phyloP scores from a whole-genome alignment of 2,329 filamentous ascomycete genomes.

The Podosphaera leucotricha region DNA sequence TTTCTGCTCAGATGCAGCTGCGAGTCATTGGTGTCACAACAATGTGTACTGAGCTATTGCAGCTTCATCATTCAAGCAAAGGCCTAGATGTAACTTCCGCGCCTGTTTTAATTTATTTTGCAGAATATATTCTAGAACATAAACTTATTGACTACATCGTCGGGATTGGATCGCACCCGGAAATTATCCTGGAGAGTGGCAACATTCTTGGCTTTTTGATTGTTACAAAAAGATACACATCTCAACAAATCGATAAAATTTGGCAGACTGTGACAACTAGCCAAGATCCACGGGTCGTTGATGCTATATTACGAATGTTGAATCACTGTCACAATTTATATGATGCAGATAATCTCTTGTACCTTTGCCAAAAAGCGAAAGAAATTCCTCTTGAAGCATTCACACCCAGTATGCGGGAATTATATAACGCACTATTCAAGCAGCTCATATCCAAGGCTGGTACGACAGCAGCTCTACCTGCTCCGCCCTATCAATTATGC shows the following conservation, averaged over 20 bases:
- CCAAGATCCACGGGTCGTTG: conserved; percentile 64
- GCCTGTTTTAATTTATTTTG: conserved; percentile 41
- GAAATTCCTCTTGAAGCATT: conserved; percentile 38
- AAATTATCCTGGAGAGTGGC: conserved; percentile 56
- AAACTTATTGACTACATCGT: conserved; percentile 69
- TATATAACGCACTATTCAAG: conserved; percentile 33
- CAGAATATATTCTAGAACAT: conserved; percentile 42
- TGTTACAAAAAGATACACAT: conserved; percentile 50
- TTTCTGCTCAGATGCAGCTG: conserved; percentile 74
- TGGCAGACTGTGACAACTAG: conserved; percentile 66
- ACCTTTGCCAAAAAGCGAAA: conserved; percentile 48
- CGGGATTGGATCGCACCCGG: conserved; percentile 75
- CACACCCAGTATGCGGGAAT: conserved; percentile 33
- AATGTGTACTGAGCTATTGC: conserved; percentile 48
- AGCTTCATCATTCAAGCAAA: conserved; percentile 34
- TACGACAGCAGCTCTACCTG: conserved; percentile 16
- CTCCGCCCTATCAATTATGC: conserved; percentile 29
- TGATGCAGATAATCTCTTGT: conserved; percentile 27
- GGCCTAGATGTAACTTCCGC: conserved; percentile 17
- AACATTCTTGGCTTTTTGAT: conserved; percentile 77
- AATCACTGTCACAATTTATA: conserved; percentile 25
- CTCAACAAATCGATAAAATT: conserved; percentile 51
- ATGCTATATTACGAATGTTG: conserved; percentile 51
- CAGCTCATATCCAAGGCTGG: conserved; percentile 23
- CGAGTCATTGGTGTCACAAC: conserved; percentile 55